Percentiles rank a stretch among this genome's conserved stretches.
These are phyloP conservation scores for Boechera retrofracta DNA, from an alignment of 345 rosid species.

Conservation along the genomic window DNA sequence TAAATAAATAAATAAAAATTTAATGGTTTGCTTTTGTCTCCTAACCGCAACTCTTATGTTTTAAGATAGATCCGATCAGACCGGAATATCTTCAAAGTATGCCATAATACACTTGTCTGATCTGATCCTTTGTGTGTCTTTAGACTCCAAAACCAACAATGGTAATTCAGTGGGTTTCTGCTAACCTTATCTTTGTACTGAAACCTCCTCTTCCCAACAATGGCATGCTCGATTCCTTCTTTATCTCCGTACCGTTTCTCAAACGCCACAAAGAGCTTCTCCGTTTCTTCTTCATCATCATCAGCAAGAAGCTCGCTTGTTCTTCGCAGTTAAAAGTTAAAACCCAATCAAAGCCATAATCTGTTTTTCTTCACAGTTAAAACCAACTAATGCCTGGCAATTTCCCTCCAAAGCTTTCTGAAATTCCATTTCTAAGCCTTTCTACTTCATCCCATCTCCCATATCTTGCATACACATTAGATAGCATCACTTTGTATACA, in stretches of 20 bases:
- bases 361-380: conserved; percentile 19
- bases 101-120: background rate
- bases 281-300: background rate
- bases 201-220: background rate
- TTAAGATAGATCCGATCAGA: conserved; percentile 22
- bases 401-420: conserved; percentile 50
- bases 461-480: conserved; percentile 70
- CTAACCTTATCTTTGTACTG: background rate
- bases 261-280: conserved; percentile 5
- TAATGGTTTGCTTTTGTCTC: conserved; percentile 23
- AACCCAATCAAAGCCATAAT: background rate
- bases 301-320: background rate
- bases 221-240: background rate
- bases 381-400: conserved; percentile 70
- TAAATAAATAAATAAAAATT: background rate
- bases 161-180: background rate
- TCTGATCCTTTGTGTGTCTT: background rate
- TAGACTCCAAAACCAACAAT: background rate
- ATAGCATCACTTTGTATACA: conserved; percentile 75
- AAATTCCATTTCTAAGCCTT: conserved; percentile 56
- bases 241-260: no score
- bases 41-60: background rate
- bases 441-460: conserved; percentile 79
- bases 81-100: conserved; percentile 17
- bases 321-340: conserved; percentile 24